Evolutionary conservation across 495 filamentous ascomycete genomes (phyloP).

Genomic region (Aspergillus sclerotiicarbonarius): DNA sequence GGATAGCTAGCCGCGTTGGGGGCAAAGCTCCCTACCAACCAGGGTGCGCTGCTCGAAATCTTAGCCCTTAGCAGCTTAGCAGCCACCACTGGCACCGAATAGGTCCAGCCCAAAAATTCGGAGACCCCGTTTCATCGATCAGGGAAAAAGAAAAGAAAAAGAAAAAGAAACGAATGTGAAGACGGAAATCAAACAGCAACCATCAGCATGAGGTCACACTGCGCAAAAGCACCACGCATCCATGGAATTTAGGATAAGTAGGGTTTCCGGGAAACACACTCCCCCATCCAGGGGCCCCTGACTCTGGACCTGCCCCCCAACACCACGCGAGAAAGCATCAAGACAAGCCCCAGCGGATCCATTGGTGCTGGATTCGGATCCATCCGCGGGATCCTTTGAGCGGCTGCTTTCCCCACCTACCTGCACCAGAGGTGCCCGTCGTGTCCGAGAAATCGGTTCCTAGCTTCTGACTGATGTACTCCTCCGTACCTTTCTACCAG

Average conservation of each 20-base stretch:
- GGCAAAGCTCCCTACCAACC: conserved; percentile 3
- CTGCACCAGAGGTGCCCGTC: conserved; percentile 18
- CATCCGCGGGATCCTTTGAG: conserved; percentile 23
- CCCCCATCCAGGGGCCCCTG: conserved; percentile 14
- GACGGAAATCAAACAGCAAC: background rate
- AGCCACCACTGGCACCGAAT: conserved; percentile 9
- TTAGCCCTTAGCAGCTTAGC: background rate
- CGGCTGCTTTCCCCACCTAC: conserved; percentile 20
- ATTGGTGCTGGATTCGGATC: conserved; percentile 23
- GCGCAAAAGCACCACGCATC: background rate
- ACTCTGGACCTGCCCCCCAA: background rate
- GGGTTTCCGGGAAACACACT: conserved; percentile 7
- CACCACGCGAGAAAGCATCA: conserved; percentile 24
- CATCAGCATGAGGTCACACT: background rate
- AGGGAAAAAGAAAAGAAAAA: background rate
- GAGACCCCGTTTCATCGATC: conserved; percentile 5
- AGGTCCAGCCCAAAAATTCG: conserved; percentile 9
- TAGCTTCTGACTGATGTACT: conserved; percentile 18
- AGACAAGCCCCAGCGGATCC: conserved; percentile 22
- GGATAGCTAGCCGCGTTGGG: conserved; percentile 5
- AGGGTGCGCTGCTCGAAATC: background rate
- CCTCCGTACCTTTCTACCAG: conserved; percentile 15
- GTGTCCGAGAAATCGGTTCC: conserved; percentile 21
- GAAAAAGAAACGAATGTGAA: conserved; percentile 5
- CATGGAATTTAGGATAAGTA: background rate